A percentile compares a stretch with the other conserved stretches of the same genome.
Conservation (phyloP, 164 flowering plant species). For the Macadamia tetraphylla region DNA sequence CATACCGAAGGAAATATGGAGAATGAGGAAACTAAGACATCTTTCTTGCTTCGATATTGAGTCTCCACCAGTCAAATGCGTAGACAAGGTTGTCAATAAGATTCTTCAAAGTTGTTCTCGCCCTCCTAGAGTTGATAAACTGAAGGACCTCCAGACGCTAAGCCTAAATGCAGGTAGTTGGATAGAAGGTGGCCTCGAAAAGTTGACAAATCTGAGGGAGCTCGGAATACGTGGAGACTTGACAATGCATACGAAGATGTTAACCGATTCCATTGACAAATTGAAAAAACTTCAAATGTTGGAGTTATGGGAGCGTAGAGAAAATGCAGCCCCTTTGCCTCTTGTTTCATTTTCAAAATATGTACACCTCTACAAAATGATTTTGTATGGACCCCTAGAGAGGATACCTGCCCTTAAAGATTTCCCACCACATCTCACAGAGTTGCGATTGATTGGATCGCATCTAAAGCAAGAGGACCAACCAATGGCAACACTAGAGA, state of each 20-base stretch:
- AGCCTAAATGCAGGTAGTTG: neutral
- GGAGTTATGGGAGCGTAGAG: neutral
- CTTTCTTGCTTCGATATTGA: no score
- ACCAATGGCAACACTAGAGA: conserved; percentile 10
- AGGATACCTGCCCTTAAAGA: neutral
- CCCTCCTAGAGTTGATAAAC: no score
- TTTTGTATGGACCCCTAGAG: neutral
- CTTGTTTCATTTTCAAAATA: neutral
- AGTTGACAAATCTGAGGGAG: conserved; percentile 5
- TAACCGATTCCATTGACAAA: neutral
- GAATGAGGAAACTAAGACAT: no score
- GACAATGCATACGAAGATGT: neutral
- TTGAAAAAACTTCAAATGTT: neutral
- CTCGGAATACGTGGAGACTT: neutral
- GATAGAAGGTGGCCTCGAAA: conserved; percentile 2
- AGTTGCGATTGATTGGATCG: neutral
- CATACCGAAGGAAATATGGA: no score
- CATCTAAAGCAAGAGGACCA: neutral
- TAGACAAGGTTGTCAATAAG: no score
- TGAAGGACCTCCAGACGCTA: no score
- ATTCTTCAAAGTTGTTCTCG: no score
- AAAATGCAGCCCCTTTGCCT: no score
- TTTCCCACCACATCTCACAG: conserved; percentile 2
- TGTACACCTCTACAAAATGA: neutral
- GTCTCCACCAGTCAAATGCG: no score